phyloP scores from a whole-genome alignment of 257 asterid genomes.

The Fraxinus americana region DNA sequence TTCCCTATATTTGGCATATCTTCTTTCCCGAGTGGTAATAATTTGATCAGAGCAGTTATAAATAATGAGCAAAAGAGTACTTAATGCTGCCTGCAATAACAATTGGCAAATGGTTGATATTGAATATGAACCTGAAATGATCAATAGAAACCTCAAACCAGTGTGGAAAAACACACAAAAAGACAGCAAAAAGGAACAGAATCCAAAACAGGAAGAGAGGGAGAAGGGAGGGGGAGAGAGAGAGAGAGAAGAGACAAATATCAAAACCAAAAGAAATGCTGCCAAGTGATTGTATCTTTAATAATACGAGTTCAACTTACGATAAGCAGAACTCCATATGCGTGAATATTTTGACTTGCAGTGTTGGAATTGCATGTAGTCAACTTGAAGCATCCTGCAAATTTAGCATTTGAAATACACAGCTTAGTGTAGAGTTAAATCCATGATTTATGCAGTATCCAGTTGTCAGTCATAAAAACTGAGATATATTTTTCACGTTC shows the following conservation, averaged over 20 bases:
- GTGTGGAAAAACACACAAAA: neutral
- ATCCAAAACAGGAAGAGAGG: neutral
- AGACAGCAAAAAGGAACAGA: constrained; percentile 5
- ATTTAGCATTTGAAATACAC: constrained; percentile 17
- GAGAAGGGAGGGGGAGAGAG: neutral
- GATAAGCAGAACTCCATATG: constrained; percentile 76
- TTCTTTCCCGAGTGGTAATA: constrained; percentile 78
- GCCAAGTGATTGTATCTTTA: constrained; percentile 2
- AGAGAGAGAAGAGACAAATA: neutral
- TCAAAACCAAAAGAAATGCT: constrained; percentile 4
- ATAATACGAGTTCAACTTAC: constrained; percentile 48
- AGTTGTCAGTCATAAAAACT: constrained; percentile 4
- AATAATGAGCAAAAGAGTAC: constrained; percentile 73
- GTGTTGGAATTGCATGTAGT: constrained; percentile 65
- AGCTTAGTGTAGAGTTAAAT: constrained; percentile 15
- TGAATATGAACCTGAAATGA: neutral
- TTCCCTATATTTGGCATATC: constrained; percentile 83
- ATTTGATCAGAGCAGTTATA: constrained; percentile 93
- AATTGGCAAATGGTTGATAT: neutral
- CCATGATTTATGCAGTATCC: neutral
- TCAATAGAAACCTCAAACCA: neutral
- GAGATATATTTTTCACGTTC: neutral
- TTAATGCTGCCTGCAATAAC: constrained; percentile 70
- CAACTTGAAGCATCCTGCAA: constrained; percentile 71
- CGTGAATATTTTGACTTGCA: constrained; percentile 74